Conservation (phyloP, 257 asterid species). For the Nicotiana paniculata region DNA sequence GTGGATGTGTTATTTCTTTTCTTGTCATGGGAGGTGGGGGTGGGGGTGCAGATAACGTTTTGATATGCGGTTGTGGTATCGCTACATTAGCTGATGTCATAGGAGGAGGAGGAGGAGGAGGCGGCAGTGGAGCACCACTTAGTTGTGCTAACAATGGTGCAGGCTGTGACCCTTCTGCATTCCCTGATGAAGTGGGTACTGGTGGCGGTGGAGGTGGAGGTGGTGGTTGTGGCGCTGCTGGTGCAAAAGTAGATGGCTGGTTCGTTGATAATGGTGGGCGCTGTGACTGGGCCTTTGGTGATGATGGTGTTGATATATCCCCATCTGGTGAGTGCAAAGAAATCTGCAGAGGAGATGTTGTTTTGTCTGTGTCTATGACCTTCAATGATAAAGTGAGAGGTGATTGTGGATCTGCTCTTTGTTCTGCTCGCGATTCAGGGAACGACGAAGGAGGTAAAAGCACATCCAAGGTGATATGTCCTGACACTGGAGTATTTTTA, state of each 20-base stretch:
- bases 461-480: conserved; percentile 15
- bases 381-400: not conserved
- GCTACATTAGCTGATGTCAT: not conserved
- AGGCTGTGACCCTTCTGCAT: not conserved
- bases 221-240: conserved; percentile 15
- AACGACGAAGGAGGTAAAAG: conserved; percentile 24
- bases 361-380: conserved; percentile 9
- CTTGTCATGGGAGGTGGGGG: conserved; percentile 11
- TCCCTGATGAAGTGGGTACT: not conserved
- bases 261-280: conserved; percentile 3
- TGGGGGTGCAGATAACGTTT: conserved; percentile 22
- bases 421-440: conserved; percentile 17
- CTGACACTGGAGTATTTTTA: conserved; percentile 1
- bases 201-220: conserved; percentile 29
- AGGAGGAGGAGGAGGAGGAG: conserved; percentile 26
- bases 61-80: conserved; percentile 2
- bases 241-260: not conserved
- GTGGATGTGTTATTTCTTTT: conserved; percentile 5
- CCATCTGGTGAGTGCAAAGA: not conserved
- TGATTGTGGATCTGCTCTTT: not conserved
- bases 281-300: conserved; percentile 17
- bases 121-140: conserved; percentile 20
- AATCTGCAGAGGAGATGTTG: conserved; percentile 7
- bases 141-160: not conserved
- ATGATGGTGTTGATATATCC: not conserved